Percentiles rank a stretch among this genome's conserved stretches.
phyloP scores from a whole-genome alignment of 108 stramenopile species.

The Fistulifera pelliculosa region DNA sequence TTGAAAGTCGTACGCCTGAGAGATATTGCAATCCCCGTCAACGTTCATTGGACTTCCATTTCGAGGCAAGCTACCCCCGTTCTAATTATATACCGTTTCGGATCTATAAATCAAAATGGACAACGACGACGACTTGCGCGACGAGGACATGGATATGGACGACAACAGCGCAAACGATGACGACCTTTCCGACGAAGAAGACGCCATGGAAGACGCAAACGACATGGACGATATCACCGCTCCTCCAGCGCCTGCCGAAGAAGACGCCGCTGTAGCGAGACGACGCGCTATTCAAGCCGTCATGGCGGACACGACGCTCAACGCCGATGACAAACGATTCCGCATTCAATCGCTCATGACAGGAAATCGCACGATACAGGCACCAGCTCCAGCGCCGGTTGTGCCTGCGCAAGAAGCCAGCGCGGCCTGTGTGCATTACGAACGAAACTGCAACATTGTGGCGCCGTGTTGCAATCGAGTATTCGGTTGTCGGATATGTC shows the following conservation, averaged over 20 bases:
- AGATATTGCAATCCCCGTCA: no score
- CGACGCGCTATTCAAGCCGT: constrained; percentile 68
- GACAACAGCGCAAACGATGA: constrained; percentile 5
- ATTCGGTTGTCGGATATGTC: constrained; percentile 82
- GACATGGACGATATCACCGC: constrained; percentile 3
- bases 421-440: constrained; percentile 61
- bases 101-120: no score
- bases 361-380: constrained; percentile 35
- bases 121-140: neutral
- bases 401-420: constrained; percentile 27
- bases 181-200: constrained; percentile 3
- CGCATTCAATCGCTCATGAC: constrained; percentile 74
- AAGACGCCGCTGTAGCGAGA: constrained; percentile 54
- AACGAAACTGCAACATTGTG: constrained; percentile 74
- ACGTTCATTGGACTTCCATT: no score
- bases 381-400: constrained; percentile 30
- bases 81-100: no score
- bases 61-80: no score
- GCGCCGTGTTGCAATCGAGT: constrained; percentile 73
- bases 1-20: no score
- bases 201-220: constrained; percentile 4
- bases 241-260: constrained; percentile 20
- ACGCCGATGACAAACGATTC: constrained; percentile 56
- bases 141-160: constrained; percentile 12
- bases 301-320: constrained; percentile 55